Evolutionary conservation across 352 stramenopile species (phyloP), one percentile per base, ranked within the genome.

Genomic region (Globisporangium cederbergense): DNA sequence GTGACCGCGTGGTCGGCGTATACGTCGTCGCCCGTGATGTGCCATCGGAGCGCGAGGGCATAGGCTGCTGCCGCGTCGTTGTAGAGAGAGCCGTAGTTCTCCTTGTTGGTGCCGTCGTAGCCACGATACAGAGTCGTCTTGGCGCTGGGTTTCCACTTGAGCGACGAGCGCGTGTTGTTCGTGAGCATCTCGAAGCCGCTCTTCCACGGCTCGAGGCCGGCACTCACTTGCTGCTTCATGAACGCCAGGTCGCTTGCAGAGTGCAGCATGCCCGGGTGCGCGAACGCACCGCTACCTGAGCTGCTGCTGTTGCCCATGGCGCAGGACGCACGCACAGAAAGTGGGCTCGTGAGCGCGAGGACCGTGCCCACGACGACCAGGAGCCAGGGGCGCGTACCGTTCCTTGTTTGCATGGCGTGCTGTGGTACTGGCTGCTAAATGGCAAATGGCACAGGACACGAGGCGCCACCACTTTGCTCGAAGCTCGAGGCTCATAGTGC

Each of bases 31-130:
- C 51, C 45, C 3, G 60, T 60, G 50, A 70, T 46, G 47, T 67
- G 50, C 65, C 65, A 70, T 18, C 59, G 65, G 13, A 70, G 43
- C n/a, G 50, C 65, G 9, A 70, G 59, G 9, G 59, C 59, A 28
- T 70, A 70, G 25, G 65, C 65, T 2, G 65, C 65, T 4, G 65
- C 59, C 2, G 59, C 65, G 52, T 70, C 65, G 16, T 62, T 57
- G 51, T 64, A 70, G n/a, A 70, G 51, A 11, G 36, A 53, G 30
- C 13, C 43, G 25, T 70, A 70, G 30, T 70, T 70, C 50, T 70
- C 51, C 30, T 51, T 60, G 22, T 67, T 58, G 2, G 45, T 53
- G 14, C 65, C 65, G 18, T 63, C 45, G 36, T 14, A 47, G n/a
- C 59, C 65, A 11, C 65, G 65, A 10, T 53, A 67, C 10, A 70